Evolutionary conservation across 2,329 filamentous ascomycete genomes (phyloP).

Genomic region (Plectosphaerella plurivora): DNA sequence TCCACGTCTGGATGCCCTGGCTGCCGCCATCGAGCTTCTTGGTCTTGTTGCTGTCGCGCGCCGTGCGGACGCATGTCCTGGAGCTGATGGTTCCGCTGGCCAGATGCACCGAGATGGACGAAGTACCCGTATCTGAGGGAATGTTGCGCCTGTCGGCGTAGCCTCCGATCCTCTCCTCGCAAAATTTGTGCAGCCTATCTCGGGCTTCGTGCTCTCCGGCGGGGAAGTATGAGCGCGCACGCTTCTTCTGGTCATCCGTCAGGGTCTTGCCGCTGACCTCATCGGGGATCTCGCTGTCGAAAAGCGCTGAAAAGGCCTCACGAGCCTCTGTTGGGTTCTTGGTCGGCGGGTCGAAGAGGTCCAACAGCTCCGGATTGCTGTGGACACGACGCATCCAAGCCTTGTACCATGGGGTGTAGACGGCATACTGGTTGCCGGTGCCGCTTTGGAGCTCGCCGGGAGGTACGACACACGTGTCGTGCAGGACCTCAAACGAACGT

Average conservation of each 20-base stretch:
- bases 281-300: constrained; percentile 55
- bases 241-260: constrained; percentile 51
- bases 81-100: constrained; percentile 64
- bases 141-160: constrained; percentile 66
- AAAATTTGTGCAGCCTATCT: constrained; percentile 61
- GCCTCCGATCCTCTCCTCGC: constrained; percentile 54
- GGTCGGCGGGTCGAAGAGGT: constrained; percentile 47
- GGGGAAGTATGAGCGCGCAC: constrained; percentile 61
- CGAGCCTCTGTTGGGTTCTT: constrained; percentile 28
- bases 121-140: constrained; percentile 58
- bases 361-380: constrained; percentile 61
- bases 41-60: constrained; percentile 57
- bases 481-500: constrained; percentile 65
- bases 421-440: constrained; percentile 72
- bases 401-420: constrained; percentile 80
- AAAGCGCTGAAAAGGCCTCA: constrained; percentile 49
- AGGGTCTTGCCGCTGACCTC: constrained; percentile 61
- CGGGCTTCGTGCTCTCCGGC: constrained; percentile 70
- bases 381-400: constrained; percentile 73
- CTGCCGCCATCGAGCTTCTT: constrained; percentile 63
- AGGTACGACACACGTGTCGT: constrained; percentile 79
- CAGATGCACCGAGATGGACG: constrained; percentile 67
- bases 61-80: constrained; percentile 60
- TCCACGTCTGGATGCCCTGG: constrained; percentile 67
- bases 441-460: constrained; percentile 66